phyloP scores from a whole-genome alignment of 1,284 basidiomycete species.

The Cryptococcus jaspeensis region DNA sequence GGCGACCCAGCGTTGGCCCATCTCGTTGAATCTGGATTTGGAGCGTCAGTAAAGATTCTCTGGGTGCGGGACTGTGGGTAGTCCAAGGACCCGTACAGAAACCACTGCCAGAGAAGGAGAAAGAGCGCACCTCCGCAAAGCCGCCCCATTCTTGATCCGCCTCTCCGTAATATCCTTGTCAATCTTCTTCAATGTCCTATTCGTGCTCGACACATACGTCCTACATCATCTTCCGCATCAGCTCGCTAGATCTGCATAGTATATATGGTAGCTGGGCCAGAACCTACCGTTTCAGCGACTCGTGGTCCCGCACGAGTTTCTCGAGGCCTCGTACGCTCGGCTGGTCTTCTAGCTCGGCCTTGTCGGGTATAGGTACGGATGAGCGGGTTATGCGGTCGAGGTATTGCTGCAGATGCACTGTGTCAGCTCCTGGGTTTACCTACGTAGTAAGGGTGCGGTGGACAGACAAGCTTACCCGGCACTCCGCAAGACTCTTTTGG shows the following conservation, averaged over 20 bases:
- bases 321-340: constrained; percentile 29
- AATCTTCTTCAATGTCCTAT: constrained; percentile 87
- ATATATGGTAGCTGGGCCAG: background rate
- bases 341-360: constrained; percentile 23
- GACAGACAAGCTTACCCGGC: constrained; percentile 20
- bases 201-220: constrained; percentile 81
- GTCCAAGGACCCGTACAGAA: no score
- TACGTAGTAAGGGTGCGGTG: background rate
- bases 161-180: constrained; percentile 87
- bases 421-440: constrained; percentile 4
- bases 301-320: constrained; percentile 26
- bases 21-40: constrained; percentile 28
- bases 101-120: no score
- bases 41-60: constrained; percentile 3
- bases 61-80: no score
- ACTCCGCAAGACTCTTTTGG: constrained; percentile 61
- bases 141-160: constrained; percentile 91
- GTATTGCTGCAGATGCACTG: constrained; percentile 21
- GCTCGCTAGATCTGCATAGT: background rate
- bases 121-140: constrained; percentile 68
- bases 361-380: constrained; percentile 21
- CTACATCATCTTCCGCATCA: constrained; percentile 57
- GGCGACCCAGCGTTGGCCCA: constrained; percentile 26
- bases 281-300: constrained; percentile 32
- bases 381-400: constrained; percentile 30